A percentile compares a stretch with the other conserved stretches of the same genome.
Conservation (phyloP, 345 rosid species). For the Moringa oleifera region DNA sequence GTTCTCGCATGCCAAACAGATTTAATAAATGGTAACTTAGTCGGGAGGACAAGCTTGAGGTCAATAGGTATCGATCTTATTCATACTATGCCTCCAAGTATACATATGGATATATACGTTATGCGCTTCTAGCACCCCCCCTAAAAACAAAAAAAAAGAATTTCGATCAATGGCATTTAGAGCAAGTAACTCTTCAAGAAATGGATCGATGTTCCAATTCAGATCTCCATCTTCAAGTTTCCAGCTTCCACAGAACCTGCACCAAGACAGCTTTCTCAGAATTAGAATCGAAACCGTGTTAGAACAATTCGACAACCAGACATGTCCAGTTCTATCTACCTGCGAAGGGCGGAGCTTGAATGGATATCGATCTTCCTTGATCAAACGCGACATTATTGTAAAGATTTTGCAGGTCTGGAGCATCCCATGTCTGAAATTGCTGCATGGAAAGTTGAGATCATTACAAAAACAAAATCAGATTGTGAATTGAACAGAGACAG, state of each 20-base stretch:
- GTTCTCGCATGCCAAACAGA: background rate
- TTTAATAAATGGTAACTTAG: too few species aligned
- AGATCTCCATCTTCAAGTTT: conserved; percentile 59
- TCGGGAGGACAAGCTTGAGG: conserved; percentile 20
- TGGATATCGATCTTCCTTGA: conserved; percentile 33
- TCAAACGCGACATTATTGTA: conserved; percentile 55
- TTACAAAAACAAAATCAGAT: background rate
- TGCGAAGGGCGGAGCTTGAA: conserved; percentile 41
- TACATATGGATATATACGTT: conserved; percentile 33
- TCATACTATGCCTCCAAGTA: conserved; percentile 29
- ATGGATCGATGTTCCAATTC: conserved; percentile 20
- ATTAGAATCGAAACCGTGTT: too few species aligned
- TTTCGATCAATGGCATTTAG: conserved; percentile 19
- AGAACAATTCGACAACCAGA: too few species aligned
- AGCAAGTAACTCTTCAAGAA: conserved; percentile 14
- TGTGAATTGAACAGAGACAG: background rate
- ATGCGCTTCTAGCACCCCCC: conserved; percentile 20
- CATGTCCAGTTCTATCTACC: conserved; percentile 25
- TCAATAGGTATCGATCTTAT: conserved; percentile 28
- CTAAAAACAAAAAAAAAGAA: conserved; percentile 25
- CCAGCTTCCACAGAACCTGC: conserved; percentile 49
- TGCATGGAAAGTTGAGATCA: conserved; percentile 16
- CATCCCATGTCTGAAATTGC: conserved; percentile 63
- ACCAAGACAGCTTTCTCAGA: conserved; percentile 1
- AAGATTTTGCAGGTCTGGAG: conserved; percentile 54